Conservation (phyloP, 2,329 filamentous ascomycete species). For the Scedosporium aurantiacum region DNA sequence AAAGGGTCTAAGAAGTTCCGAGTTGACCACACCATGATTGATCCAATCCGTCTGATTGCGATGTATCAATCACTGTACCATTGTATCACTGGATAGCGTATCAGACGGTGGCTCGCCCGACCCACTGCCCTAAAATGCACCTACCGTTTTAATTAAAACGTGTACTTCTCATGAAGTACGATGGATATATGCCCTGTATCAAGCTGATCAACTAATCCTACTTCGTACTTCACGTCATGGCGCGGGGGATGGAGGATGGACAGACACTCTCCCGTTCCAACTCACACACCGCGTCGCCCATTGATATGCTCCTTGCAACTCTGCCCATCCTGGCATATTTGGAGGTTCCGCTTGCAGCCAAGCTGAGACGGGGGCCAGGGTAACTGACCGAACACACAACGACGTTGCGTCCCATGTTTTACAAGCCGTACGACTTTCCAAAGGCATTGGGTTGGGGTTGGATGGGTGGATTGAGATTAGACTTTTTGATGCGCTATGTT, state of each 20-base stretch:
- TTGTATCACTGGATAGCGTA: background rate
- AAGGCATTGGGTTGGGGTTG: too few species aligned
- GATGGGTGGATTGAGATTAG: too few species aligned
- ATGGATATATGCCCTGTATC: background rate
- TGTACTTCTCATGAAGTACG: background rate
- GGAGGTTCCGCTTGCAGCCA: background rate
- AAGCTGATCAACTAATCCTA: background rate
- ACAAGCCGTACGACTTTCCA: too few species aligned
- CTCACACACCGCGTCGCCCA: background rate
- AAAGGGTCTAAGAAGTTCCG: background rate
- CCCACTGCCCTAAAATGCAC: background rate
- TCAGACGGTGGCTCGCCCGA: background rate
- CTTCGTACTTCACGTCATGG: background rate
- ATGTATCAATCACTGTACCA: background rate
- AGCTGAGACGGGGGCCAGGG: background rate
- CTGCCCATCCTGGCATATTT: background rate
- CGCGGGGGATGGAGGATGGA: too few species aligned
- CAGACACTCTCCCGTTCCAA: too few species aligned
- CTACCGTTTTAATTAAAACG: background rate
- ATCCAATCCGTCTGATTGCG: background rate
- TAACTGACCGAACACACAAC: background rate
- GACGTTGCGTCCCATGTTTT: too few species aligned
- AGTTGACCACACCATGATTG: background rate
- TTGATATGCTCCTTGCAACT: background rate
- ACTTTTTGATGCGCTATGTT: too few species aligned